phyloP scores from a whole-genome alignment of 2,329 filamentous ascomycete genomes.

The Neoascochyta sp. region DNA sequence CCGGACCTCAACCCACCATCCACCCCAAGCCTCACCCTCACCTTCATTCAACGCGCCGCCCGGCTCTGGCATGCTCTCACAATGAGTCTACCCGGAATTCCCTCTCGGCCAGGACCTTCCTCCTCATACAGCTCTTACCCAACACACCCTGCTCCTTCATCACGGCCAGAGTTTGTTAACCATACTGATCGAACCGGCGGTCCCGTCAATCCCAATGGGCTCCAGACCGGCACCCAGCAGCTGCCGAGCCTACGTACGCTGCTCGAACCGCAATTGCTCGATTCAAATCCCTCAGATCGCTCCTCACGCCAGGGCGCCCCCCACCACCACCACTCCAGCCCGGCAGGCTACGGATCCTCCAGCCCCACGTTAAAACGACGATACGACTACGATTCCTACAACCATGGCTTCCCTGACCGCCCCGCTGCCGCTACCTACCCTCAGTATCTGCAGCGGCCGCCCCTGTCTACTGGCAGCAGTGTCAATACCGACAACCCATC shows the following conservation, averaged over 20 bases:
- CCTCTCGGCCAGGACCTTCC: constrained; percentile 60
- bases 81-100: constrained; percentile 82
- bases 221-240: constrained; percentile 31
- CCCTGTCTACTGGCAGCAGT: constrained; percentile 8
- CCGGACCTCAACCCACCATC: too few relatives aligned
- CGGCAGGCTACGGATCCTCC: constrained; percentile 27
- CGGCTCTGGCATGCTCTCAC: constrained; percentile 50
- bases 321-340: constrained; percentile 15
- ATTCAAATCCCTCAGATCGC: constrained; percentile 28
- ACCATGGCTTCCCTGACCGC: constrained; percentile 23
- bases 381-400: constrained; percentile 32
- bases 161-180: constrained; percentile 27
- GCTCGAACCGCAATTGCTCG: constrained; percentile 35
- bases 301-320: constrained; percentile 18
- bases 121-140: constrained; percentile 29
- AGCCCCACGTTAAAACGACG: constrained; percentile 37
- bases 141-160: constrained; percentile 21
- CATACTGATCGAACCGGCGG: too few relatives aligned
- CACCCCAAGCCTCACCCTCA: too few relatives aligned
- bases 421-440: constrained; percentile 27
- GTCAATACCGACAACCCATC: constrained; percentile 20
- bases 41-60: too few relatives aligned
- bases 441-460: constrained; percentile 29
- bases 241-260: constrained; percentile 39
- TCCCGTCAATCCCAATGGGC: constrained; percentile 23